Evolutionary conservation across 2,329 filamentous ascomycete species (phyloP), one percentile per base, ranked within the genome.

Genomic region (Talaromyces amestolkiae): DNA sequence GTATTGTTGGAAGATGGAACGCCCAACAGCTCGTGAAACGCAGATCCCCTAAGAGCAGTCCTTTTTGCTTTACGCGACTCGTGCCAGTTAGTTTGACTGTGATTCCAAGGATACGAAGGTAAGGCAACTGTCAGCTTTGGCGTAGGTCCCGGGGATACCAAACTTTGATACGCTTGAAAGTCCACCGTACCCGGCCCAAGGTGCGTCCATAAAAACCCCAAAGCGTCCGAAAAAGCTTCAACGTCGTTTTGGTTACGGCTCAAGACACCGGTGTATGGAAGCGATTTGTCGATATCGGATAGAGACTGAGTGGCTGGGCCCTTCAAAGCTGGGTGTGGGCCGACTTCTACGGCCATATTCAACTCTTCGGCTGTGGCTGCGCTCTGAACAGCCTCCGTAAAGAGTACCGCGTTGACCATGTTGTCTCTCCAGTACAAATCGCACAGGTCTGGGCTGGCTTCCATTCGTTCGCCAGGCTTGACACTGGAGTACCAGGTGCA

Each of bases 391-490:
- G 72, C 73, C n/a, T 70, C 59, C 10, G 69, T 69, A 65, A 78
- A 80, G 1, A 73, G 68, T 11, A 80, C 76, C 3, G 76, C 67
- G 1, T 70, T 66, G 0, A 71, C 59, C 70, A 80, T 68, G 65
- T 79, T 80, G 24, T 72, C 67, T 1, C 72, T 69, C 75, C 77
- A 80, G 63, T 80, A 78, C 2, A 24, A 2, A n/a, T 43, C 61
- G 8, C 22, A 10, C 3, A 64, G 39, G 10, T 24, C 53, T 37
- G n/a, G 39, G 22, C 3, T 3, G 39, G 11, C 39, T 13, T n/a
- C 39, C 39, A 43, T 43, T n/a, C 13, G 8, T 45, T 47, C 58
- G 19, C 15, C 24, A 24, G 37, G 24, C 19, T 41, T 43, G 41
- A 45, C 41, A 22, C 41, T 45, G n/a, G 41, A 45, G 41, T 19